Evolutionary conservation across 1,284 basidiomycete genomes (phyloP), one percentile per base, ranked within the genome.

Genomic region (Ustilago xerochloae): DNA sequence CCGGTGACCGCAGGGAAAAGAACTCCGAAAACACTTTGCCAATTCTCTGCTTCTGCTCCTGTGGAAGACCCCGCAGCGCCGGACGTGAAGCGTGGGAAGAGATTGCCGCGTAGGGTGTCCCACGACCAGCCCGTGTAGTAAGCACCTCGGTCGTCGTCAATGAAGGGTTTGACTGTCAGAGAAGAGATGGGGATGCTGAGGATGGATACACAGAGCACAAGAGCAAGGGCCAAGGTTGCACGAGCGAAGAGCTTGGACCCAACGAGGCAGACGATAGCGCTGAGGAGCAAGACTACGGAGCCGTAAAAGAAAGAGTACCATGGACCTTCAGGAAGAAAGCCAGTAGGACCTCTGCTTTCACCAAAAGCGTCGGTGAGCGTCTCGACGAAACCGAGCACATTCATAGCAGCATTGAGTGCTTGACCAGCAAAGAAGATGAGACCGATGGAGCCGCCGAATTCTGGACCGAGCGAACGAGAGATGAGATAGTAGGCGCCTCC

Each of bases 401-500:
- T 84, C 80, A 84, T 81, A 41, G 80, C 75, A 32, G 82, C 76
- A 49, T 83, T 84, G 43, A 84, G 68, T 3, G 79, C 79, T 56
- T 84, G 82, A 4, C 82, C 82, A 16, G 78, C 66, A 55, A 82
- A 84, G 60, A 84, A 84, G 53, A 84, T 76, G 32, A 84, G 71
- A 13, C 82, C 82, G 41, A 83, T 83, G 39, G 80, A 80, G n/a
- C 82, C 82, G 39, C 82, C 82, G 45, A 83, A 84, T 39, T 84
- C 82, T 20, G 82, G 82, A 22, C 82, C 82, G 28, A 84, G 75
- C 4, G 79, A 79, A 39, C 82, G 79, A 18, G 82, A 84, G 43
- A 83, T 83, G 49, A 84, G 78, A 36, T 84, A 84, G 67, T 83
- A 84, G 29, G 81, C 81, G 28, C 82, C 82, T 10, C 82, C 82